Conservation (phyloP, 441 rosid genomes). For the Metrosideros polymorpha region DNA sequence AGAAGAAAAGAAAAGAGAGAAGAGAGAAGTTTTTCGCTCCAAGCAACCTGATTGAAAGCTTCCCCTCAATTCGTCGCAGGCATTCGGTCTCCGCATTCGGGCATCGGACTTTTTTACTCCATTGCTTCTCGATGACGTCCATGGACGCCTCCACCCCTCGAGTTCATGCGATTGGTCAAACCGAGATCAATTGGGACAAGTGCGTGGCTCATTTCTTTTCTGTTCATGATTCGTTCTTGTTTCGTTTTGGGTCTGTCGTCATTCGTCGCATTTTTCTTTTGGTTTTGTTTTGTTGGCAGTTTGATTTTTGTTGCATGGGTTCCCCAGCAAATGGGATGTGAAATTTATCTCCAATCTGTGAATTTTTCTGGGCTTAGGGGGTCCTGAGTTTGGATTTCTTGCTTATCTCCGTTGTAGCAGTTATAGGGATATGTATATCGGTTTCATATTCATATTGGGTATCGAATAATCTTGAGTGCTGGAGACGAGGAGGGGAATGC, state of each 20-base stretch:
- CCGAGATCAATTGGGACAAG: conserved; percentile 95
- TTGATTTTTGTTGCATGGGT: not conserved
- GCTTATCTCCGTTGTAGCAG: not conserved
- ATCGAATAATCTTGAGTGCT: not conserved
- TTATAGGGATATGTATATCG: not conserved
- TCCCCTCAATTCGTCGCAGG: not conserved
- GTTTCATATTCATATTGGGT: not conserved
- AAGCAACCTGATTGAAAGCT: not conserved
- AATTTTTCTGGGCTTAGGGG: not conserved
- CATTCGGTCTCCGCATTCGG: not conserved
- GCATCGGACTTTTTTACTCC: not conserved
- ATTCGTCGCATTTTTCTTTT: not conserved
- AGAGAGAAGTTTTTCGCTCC: not conserved
- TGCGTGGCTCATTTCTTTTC: conserved; percentile 15
- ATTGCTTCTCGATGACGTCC: not conserved
- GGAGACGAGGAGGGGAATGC: not conserved
- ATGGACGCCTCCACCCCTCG: conserved; percentile 52
- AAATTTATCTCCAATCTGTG: not conserved
- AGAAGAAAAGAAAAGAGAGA: not conserved
- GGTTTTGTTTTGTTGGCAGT: not conserved
- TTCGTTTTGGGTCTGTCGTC: not conserved
- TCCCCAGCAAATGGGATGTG: not conserved
- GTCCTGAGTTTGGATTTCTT: not conserved
- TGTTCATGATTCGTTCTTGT: not conserved
- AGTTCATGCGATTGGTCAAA: conserved; percentile 44